Conservation (phyloP, 768 basidiomycete genomes). For the Heimioporus sp. region DNA sequence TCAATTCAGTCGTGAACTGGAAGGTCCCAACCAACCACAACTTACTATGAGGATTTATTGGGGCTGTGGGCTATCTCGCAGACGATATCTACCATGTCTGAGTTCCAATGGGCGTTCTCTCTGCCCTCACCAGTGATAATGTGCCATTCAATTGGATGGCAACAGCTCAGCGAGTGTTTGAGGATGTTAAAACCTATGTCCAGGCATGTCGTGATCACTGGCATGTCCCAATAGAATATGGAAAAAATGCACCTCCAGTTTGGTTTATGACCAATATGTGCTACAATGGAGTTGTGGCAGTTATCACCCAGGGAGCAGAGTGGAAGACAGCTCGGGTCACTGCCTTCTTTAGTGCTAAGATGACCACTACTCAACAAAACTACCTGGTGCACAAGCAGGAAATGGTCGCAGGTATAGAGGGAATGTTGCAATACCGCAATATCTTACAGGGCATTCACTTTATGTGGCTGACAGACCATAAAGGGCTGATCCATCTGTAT, state of each 20-base stretch:
- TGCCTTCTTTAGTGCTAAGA: conserved; percentile 18
- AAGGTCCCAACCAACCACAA: neutral
- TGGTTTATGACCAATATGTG: neutral
- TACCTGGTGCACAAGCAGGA: conserved; percentile 41
- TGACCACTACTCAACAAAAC: conserved; percentile 37
- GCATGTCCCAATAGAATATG: too few relatives aligned
- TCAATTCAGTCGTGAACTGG: neutral
- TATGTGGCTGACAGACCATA: conserved; percentile 29
- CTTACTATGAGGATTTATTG: neutral
- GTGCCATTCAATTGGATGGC: neutral
- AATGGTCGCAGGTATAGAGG: conserved; percentile 35
- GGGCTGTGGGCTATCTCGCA: neutral
- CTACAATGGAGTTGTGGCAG: neutral
- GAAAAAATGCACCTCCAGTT: too few relatives aligned
- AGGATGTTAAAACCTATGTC: neutral
- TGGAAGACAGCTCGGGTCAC: neutral
- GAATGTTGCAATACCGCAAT: conserved; percentile 28
- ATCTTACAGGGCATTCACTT: conserved; percentile 32
- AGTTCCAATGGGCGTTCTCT: neutral
- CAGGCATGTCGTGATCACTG: neutral
- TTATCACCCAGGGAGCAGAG: neutral
- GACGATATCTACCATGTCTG: neutral
- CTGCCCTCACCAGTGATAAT: neutral
- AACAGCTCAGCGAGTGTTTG: neutral
- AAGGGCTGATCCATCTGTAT: conserved; percentile 25